phyloP scores from a whole-genome alignment of 495 filamentous ascomycete genomes.

The Aspergillus leporis region DNA sequence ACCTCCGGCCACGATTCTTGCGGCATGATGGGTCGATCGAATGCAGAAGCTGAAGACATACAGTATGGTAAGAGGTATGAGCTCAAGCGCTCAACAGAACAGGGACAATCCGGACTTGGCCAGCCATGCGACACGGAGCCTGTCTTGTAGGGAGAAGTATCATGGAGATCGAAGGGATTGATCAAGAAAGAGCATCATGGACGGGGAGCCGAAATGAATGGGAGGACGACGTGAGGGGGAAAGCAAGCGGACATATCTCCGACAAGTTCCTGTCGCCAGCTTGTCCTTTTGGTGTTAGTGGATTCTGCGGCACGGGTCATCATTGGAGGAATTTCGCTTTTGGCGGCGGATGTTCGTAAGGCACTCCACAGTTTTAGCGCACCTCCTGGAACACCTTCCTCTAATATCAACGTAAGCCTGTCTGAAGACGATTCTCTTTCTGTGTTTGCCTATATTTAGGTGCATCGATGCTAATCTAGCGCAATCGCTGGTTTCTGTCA shows the following conservation, averaged over 20 bases:
- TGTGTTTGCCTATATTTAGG: background rate
- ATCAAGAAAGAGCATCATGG: constrained; percentile 15
- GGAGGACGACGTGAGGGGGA: constrained; percentile 15
- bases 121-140: constrained; percentile 34
- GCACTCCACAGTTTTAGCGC: constrained; percentile 2
- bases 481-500: too few relatives aligned
- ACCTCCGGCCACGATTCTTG: constrained; percentile 31
- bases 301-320: background rate
- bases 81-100: constrained; percentile 23
- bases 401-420: background rate
- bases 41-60: background rate
- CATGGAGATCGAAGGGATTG: constrained; percentile 12
- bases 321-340: constrained; percentile 1
- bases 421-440: background rate
- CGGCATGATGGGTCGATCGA: constrained; percentile 29
- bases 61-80: constrained; percentile 19
- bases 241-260: constrained; percentile 8
- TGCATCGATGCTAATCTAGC: too few relatives aligned
- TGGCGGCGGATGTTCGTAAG: background rate
- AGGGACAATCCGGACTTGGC: constrained; percentile 31
- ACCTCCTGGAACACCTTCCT: background rate
- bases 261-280: constrained; percentile 38
- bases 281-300: constrained; percentile 36
- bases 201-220: background rate
- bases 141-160: constrained; percentile 15